These are phyloP conservation scores for Puccinia hordei DNA, from an alignment of 1,284 basidiomycete species.

Conservation along the genomic window DNA sequence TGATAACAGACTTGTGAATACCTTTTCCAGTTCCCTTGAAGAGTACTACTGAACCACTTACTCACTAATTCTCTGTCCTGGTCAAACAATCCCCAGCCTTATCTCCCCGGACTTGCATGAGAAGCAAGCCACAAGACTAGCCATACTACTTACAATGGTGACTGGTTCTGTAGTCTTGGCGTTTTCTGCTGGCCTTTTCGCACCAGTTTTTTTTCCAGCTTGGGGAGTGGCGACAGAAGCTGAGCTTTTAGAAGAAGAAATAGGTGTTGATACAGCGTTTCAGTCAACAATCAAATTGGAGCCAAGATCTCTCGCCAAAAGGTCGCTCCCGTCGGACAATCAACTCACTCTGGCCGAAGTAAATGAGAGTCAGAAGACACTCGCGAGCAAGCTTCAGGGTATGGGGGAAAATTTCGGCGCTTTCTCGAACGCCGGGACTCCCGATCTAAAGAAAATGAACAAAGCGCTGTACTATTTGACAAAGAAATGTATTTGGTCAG, in stretches of 20 bases:
- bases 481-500: slow-evolving; percentile 6
- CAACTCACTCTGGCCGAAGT: slow-evolving; percentile 7
- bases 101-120: slow-evolving; percentile 19
- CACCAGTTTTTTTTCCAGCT: slow-evolving; percentile 8
- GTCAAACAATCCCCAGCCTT: background rate
- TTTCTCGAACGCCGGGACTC: background rate
- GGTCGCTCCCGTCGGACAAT: background rate
- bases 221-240: background rate
- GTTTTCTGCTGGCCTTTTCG: slow-evolving; percentile 5
- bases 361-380: background rate
- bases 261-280: background rate
- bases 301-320: slow-evolving; percentile 9
- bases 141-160: slow-evolving; percentile 14
- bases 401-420: background rate
- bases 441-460: background rate
- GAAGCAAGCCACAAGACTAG: slow-evolving; percentile 14
- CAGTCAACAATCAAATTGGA: background rate
- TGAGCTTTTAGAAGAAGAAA: slow-evolving; percentile 3
- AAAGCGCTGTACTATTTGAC: background rate
- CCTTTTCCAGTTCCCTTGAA: background rate
- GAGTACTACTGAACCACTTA: background rate
- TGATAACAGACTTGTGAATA: slow-evolving; percentile 42
- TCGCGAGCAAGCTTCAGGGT: slow-evolving; percentile 17
- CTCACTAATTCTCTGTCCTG: background rate
- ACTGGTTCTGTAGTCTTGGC: slow-evolving; percentile 10